These are phyloP conservation scores for Penicillium turbatum DNA, from an alignment of 495 filamentous ascomycete genomes.

Conservation along the genomic window DNA sequence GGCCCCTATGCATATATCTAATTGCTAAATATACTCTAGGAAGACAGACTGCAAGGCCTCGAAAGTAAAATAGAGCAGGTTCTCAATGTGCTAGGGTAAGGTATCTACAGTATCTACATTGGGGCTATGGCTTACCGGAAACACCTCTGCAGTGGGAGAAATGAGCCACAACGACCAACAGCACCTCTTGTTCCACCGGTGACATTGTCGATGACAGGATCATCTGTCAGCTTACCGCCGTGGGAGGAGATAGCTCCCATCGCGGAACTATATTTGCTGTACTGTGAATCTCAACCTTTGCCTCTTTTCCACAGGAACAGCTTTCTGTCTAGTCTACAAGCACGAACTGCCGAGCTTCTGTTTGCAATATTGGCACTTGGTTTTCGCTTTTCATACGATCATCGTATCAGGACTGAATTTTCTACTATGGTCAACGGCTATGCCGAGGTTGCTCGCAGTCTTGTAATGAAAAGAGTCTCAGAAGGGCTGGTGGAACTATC, in stretches of 20 bases:
- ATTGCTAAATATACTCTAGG: constrained; percentile 22
- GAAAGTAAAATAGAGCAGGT: constrained; percentile 41
- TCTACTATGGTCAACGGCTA: constrained; percentile 29
- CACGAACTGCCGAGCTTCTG: constrained; percentile 39
- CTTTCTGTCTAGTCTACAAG: constrained; percentile 33
- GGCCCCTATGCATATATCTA: not conserved
- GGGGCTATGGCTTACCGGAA: not conserved
- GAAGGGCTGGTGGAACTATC: constrained; percentile 46
- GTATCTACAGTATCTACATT: not conserved
- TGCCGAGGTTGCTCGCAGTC: constrained; percentile 39
- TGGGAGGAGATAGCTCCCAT: constrained; percentile 40
- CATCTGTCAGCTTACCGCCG: constrained; percentile 25
- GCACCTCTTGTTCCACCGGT: constrained; percentile 7
- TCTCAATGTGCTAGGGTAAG: constrained; percentile 30
- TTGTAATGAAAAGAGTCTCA: constrained; percentile 41
- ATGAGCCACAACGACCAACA: constrained; percentile 3
- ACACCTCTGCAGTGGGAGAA: constrained; percentile 1
- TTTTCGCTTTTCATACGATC: constrained; percentile 31
- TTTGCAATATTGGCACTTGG: constrained; percentile 40
- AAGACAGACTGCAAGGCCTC: constrained; percentile 37
- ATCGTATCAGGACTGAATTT: constrained; percentile 12
- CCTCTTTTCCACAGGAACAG: constrained; percentile 39
- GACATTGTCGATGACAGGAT: constrained; percentile 5
- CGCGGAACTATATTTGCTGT: constrained; percentile 39
- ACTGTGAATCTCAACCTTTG: constrained; percentile 46